Base-by-base conservation (phyloP, 1,284 basidiomycete species). In the Leucocoprinus gongylophorus region DNA sequence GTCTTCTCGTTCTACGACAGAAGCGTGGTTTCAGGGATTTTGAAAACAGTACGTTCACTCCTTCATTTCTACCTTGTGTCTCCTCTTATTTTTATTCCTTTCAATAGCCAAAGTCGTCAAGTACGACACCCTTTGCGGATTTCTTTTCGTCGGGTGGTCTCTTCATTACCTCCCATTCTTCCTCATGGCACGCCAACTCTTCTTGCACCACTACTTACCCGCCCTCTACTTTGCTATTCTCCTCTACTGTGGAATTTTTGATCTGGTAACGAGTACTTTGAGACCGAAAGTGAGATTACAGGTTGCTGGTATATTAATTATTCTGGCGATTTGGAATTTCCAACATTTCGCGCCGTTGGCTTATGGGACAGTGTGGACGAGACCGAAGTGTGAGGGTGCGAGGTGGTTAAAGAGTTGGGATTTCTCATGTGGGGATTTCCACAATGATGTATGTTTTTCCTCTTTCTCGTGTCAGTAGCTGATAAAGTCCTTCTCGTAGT, bases 91-190 rank as follows among this genome's bases (percentile, higher is more conserved):
- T 21, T 23, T 30, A 23, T 17, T n/a, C 41, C 17, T 53, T 35
- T n/a, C 40, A 53, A 18, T 58, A 95, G 91, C 88, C 58, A 88
- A 86, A 64, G 80, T 95, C 30, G 83, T 88, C 40, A 95, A 94
- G 68, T 99, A 99, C 69, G 94, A 98, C 69, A 72, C 83, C 38
- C 75, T 95, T 1, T 93, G 90, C 57, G 87, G 87, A 1, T 97
- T 98, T 80, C 80, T 98, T 49, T 86, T 92, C 68, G 68, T 90
- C n/a, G 93, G 91, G 47, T 98, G 95, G 92, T 75, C 74, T n/a
- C 64, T 97, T 41, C 95, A 98, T 72, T 98, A 95, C 70, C 76
- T 92, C 63, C 95, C 95, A 9, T 99, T 99, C 79, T 97, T 84
- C 79, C 73, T 97, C 58, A 98, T 98, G 95, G 73, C 81, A 46